Conservation (phyloP, 2,329 filamentous ascomycete species). For the Aspergillus carbonarius region DNA sequence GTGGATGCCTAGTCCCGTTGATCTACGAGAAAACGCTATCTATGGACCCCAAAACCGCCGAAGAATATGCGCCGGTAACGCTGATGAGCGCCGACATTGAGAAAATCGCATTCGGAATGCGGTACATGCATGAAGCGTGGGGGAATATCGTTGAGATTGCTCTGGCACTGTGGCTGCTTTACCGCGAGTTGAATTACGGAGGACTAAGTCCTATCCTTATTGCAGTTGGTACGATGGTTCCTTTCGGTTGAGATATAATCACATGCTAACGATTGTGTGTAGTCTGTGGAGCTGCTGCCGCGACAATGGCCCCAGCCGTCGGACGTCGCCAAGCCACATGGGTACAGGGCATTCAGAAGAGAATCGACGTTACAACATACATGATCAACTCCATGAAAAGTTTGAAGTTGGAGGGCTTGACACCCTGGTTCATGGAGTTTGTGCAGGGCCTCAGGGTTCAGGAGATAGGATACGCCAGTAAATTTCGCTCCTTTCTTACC, state of each 20-base stretch:
- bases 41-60: slow-evolving; percentile 11
- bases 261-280: not conserved
- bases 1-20: slow-evolving; percentile 11
- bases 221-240: slow-evolving; percentile 9
- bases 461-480: not conserved
- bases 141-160: slow-evolving; percentile 17
- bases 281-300: slow-evolving; percentile 1
- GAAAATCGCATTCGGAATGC: slow-evolving; percentile 23
- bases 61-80: slow-evolving; percentile 27
- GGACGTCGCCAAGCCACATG: slow-evolving; percentile 22
- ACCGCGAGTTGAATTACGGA: slow-evolving; percentile 23
- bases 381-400: slow-evolving; percentile 40
- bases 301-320: not conserved
- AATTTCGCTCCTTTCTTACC: not conserved
- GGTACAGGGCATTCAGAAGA: slow-evolving; percentile 27
- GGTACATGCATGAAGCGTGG: slow-evolving; percentile 30
- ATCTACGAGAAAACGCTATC: slow-evolving; percentile 36
- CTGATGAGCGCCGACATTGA: slow-evolving; percentile 38
- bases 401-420: not conserved
- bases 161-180: slow-evolving; percentile 18
- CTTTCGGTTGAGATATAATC: no score
- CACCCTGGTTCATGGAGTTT: slow-evolving; percentile 20
- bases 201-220: slow-evolving; percentile 24
- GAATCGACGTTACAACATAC: slow-evolving; percentile 28
- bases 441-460: not conserved